These are phyloP conservation scores for Wickerhamomyces mucosus DNA, from an alignment of 805 yeast species.

Conservation along the genomic window DNA sequence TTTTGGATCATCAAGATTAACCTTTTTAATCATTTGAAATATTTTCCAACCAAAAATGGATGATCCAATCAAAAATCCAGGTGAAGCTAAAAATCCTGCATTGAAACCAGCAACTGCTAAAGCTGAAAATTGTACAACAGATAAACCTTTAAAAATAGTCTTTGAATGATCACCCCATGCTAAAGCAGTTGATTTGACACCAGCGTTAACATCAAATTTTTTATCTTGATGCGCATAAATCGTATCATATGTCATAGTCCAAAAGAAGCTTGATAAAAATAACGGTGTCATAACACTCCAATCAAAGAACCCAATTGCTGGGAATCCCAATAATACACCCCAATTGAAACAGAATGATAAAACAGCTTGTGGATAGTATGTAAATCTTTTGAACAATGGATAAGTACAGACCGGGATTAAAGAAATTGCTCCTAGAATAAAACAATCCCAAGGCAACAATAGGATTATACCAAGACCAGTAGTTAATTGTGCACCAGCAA, in stretches of 20 bases:
- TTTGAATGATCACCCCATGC: constrained; percentile 85
- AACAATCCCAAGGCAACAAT: constrained; percentile 72
- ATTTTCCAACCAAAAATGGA: constrained; percentile 63
- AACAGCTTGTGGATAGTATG: constrained; percentile 88
- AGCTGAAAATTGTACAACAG: constrained; percentile 57
- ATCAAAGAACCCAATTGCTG: constrained; percentile 87
- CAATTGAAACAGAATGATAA: constrained; percentile 81
- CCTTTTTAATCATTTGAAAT: constrained; percentile 56
- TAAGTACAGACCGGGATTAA: constrained; percentile 74
- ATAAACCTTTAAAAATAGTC: constrained; percentile 52
- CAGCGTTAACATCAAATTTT: constrained; percentile 76
- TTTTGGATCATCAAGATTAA: constrained; percentile 69
- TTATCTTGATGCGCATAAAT: constrained; percentile 98
- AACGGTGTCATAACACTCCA: constrained; percentile 70
- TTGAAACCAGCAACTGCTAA: constrained; percentile 60
- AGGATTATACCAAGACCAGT: constrained; percentile 67
- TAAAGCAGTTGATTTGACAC: constrained; percentile 90
- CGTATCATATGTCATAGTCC: constrained; percentile 97
- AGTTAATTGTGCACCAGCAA: constrained; percentile 63
- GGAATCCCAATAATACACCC: constrained; percentile 92
- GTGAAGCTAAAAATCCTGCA: constrained; percentile 65
- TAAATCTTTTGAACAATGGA: constrained; percentile 89
- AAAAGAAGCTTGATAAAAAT: constrained; percentile 64
- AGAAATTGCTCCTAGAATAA: constrained; percentile 73
- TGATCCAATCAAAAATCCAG: constrained; percentile 66